These are phyloP conservation scores for Tephrocybe rancida DNA, from an alignment of 768 basidiomycete genomes.

Conservation along the genomic window DNA sequence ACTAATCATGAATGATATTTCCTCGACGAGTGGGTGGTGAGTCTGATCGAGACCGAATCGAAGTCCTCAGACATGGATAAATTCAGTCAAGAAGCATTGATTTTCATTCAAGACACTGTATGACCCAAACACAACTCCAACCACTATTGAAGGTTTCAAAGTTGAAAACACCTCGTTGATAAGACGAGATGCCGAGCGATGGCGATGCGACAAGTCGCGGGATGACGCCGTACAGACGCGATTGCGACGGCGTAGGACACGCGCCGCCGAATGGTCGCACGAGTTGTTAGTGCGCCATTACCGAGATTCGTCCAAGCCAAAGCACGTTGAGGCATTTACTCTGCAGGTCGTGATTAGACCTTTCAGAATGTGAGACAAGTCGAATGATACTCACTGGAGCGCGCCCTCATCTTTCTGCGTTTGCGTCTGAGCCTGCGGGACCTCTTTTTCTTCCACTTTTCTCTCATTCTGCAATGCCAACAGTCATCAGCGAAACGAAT, in stretches of 20 bases:
- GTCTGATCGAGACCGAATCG: no score
- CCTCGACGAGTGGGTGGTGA: no score
- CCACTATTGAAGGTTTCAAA: background rate
- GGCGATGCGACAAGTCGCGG: constrained; percentile 23
- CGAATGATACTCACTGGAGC: constrained; percentile 71
- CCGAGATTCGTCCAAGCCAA: constrained; percentile 22
- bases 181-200: constrained; percentile 13
- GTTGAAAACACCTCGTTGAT: constrained; percentile 8
- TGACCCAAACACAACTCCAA: constrained; percentile 14
- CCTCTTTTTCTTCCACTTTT: constrained; percentile 97
- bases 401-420: constrained; percentile 95
- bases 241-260: background rate
- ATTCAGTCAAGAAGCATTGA: background rate
- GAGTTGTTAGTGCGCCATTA: constrained; percentile 17
- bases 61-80: no score
- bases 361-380: background rate
- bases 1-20: no score
- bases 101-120: constrained; percentile 13
- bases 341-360: constrained; percentile 21
- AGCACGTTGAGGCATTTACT: constrained; percentile 35
- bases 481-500: background rate
- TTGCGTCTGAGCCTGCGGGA: constrained; percentile 92
- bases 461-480: constrained; percentile 69
- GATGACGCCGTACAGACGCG: constrained; percentile 14
- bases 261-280: constrained; percentile 8